These are phyloP conservation scores for Neofusicoccum sp. DNA, from an alignment of 2,329 filamentous ascomycete genomes.

Conservation along the genomic window DNA sequence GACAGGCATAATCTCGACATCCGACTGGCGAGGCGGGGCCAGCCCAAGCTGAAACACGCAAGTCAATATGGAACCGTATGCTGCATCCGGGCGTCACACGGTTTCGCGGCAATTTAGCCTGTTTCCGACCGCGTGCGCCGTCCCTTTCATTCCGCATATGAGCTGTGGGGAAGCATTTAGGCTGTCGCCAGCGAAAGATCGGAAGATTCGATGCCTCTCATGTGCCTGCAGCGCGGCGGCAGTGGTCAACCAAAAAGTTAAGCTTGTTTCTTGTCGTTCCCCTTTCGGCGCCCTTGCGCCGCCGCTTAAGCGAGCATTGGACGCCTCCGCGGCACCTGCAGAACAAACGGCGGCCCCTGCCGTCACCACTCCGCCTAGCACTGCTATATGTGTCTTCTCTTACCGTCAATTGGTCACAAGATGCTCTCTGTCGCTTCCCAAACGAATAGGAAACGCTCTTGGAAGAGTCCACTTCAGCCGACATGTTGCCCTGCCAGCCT, in stretches of 20 bases:
- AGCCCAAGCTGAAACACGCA: not conserved
- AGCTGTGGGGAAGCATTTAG: not conserved
- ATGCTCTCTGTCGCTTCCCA: not conserved
- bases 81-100: conserved; percentile 1
- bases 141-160: not conserved
- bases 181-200: not conserved
- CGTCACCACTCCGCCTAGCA: not conserved
- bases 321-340: conserved; percentile 6
- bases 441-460: not conserved
- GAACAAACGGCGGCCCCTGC: not conserved
- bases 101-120: conserved; percentile 10
- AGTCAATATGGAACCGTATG: conserved; percentile 1
- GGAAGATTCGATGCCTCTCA: not conserved
- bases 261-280: conserved; percentile 4
- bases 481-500: not conserved
- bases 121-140: not conserved
- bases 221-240: not conserved
- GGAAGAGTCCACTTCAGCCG: not conserved
- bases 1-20: not conserved
- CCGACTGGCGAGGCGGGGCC: not conserved
- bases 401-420: not conserved
- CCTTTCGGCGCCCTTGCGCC: not conserved
- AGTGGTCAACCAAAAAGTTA: not conserved
- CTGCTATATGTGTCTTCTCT: conserved; percentile 5
- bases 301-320: conserved; percentile 1